A percentile compares a stretch with the other conserved stretches of the same genome.
phyloP scores from a whole-genome alignment of 2,329 filamentous ascomycete genomes.

The Zymoseptoria ardabiliae region DNA sequence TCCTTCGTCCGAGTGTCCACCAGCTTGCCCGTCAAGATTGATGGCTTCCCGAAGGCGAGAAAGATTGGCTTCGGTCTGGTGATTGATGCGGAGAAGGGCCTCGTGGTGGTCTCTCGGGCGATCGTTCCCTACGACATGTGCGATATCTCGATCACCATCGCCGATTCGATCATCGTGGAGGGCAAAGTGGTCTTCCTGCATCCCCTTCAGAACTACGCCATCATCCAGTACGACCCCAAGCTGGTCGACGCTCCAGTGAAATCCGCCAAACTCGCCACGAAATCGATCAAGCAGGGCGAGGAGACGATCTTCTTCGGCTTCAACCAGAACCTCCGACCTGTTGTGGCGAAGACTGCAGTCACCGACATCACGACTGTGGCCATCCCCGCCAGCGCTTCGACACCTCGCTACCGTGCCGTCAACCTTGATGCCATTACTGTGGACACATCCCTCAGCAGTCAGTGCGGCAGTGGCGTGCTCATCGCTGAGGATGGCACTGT shows the following conservation, averaged over 20 bases:
- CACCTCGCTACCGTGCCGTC: slow-evolving; percentile 86
- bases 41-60: slow-evolving; percentile 91
- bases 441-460: slow-evolving; percentile 81
- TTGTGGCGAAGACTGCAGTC: slow-evolving; percentile 87
- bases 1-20: slow-evolving; percentile 93
- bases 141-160: slow-evolving; percentile 92
- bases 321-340: slow-evolving; percentile 88
- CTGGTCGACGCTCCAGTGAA: slow-evolving; percentile 91
- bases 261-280: slow-evolving; percentile 73
- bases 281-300: slow-evolving; percentile 83
- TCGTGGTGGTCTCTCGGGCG: slow-evolving; percentile 88
- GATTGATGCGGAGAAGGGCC: slow-evolving; percentile 91
- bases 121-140: slow-evolving; percentile 95
- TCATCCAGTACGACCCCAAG: slow-evolving; percentile 87
- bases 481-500: slow-evolving; percentile 85
- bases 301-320: slow-evolving; percentile 97
- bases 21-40: slow-evolving; percentile 89
- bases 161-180: slow-evolving; percentile 89
- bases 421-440: slow-evolving; percentile 97
- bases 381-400: slow-evolving; percentile 86
- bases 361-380: slow-evolving; percentile 97
- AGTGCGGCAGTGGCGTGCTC: slow-evolving; percentile 90
- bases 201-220: slow-evolving; percentile 91
- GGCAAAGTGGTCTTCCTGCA: slow-evolving; percentile 95
- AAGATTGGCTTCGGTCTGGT: slow-evolving; percentile 95